phyloP scores from a whole-genome alignment of 2,329 filamentous ascomycete genomes.

The Elsinoe perseae region DNA sequence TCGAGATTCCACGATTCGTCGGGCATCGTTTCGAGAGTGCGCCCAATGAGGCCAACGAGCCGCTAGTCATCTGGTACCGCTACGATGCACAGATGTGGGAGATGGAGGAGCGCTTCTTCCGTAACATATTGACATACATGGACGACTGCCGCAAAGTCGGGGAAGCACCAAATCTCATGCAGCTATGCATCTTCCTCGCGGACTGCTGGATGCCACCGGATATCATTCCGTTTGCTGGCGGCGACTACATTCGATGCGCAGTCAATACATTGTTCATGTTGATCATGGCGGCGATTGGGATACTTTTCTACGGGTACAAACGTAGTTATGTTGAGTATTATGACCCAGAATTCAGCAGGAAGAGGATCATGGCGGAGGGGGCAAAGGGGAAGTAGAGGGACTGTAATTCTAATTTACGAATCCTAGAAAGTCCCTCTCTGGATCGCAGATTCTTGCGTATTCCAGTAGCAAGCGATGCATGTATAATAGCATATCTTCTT shows the following conservation, averaged over 20 bases:
- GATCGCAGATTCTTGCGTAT: constrained; percentile 20
- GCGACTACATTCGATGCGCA: constrained; percentile 16
- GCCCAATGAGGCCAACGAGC: constrained; percentile 14
- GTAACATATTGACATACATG: constrained; percentile 19
- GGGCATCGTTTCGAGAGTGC: constrained; percentile 19
- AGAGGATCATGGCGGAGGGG: not conserved
- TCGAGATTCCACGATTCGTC: constrained; percentile 16
- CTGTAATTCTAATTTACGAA: not conserved
- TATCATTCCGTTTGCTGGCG: constrained; percentile 15
- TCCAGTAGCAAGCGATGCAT: constrained; percentile 23
- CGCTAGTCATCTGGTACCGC: constrained; percentile 17
- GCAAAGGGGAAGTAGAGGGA: not conserved
- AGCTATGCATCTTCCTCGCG: constrained; percentile 18
- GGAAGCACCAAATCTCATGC: constrained; percentile 16
- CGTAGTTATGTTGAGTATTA: not conserved
- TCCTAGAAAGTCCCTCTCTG: constrained; percentile 17
- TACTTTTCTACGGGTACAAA: not conserved
- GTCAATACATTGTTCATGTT: constrained; percentile 18
- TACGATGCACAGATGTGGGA: constrained; percentile 19
- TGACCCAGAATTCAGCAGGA: not conserved
- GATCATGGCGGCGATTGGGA: constrained; percentile 3
- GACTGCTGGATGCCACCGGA: constrained; percentile 18
- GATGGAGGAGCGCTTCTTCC: constrained; percentile 20
- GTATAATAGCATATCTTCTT: constrained; percentile 23
- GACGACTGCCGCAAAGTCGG: constrained; percentile 17